Evolutionary conservation across 2,329 filamentous ascomycete species (phyloP), one percentile per base, ranked within the genome.

Genomic region (Neofusicoccum kwambonambiense): DNA sequence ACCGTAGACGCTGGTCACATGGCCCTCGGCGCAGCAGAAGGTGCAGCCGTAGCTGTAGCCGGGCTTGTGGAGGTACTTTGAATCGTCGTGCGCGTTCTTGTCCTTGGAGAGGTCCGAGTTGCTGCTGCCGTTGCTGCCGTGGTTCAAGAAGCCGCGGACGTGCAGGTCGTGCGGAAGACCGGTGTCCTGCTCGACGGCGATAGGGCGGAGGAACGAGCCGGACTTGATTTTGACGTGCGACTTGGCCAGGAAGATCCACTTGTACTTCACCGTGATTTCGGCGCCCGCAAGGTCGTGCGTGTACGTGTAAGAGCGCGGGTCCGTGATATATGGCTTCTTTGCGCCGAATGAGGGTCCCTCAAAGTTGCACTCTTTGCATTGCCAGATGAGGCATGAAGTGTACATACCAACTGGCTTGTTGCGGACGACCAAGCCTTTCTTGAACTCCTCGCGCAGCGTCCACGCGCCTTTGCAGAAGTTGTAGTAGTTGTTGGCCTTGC

Each of bases 381-480:
- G 71, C 75, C 75, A 78, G 22, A 76, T 65, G n/a, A 73, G 70
- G 9, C 66, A 67, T 6, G 68, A 71, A 45, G 70, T 74, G 68
- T 77, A 78, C 72, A 76, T 71, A 39, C 77, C 77, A 2, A 68
- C 69, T 0, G 76, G 76, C 17, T 72, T 69, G 1, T 68, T 72
- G 50, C 74, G 72, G 4, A 76, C 42, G 0, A 42, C 39, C 0
- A 79, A 68, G 0, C 76, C 76, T n/a, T 75, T 75, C 27, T 72
- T 73, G 2, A 67, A 19, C 13, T 77, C 74, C 66, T 75, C 74
- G 39, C 76, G 72, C 2, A 72, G 68, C 1, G 70, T 70, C 76
- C 76, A 78, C 2, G 76, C 72, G 39, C 77, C 77, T 70, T 77
- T 77, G 70, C 77, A 79, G 69, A 78, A 79, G 19, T 76, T 76